phyloP scores from a whole-genome alignment of 176 grass and related monocot species.

The Poa pratensis region DNA sequence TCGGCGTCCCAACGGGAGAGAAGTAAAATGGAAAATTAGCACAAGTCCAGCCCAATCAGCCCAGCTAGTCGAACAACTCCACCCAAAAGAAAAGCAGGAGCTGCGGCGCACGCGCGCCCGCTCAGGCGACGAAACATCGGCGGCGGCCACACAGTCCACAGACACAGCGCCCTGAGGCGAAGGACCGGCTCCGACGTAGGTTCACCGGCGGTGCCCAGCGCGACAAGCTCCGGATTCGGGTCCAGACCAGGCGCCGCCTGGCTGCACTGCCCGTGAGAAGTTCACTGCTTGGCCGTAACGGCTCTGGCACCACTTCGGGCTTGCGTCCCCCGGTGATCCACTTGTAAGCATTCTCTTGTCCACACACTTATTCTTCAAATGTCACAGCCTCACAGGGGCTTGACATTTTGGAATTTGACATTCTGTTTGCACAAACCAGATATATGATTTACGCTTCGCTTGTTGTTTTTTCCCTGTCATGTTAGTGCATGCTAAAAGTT shows the following conservation, averaged over 20 bases:
- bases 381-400: neutral
- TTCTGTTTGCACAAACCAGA: too few relatives aligned
- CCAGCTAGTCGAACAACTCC: neutral
- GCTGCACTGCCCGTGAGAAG: neutral
- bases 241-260: neutral
- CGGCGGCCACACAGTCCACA: neutral
- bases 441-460: too few relatives aligned
- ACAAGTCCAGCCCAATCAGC: neutral
- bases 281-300: neutral
- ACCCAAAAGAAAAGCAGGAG: neutral
- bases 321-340: neutral
- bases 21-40: neutral
- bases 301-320: neutral
- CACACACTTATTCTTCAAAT: neutral
- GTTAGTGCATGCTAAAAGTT: neutral
- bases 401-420: neutral
- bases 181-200: neutral
- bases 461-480: neutral
- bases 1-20: neutral
- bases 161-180: neutral
- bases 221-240: neutral
- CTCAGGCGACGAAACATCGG: conserved; percentile 4
- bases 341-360: neutral
- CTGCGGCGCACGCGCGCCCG: neutral
- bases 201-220: neutral